Evolutionary conservation across 331 rosid genomes (phyloP).

Genomic region (Cydonia oblonga): DNA sequence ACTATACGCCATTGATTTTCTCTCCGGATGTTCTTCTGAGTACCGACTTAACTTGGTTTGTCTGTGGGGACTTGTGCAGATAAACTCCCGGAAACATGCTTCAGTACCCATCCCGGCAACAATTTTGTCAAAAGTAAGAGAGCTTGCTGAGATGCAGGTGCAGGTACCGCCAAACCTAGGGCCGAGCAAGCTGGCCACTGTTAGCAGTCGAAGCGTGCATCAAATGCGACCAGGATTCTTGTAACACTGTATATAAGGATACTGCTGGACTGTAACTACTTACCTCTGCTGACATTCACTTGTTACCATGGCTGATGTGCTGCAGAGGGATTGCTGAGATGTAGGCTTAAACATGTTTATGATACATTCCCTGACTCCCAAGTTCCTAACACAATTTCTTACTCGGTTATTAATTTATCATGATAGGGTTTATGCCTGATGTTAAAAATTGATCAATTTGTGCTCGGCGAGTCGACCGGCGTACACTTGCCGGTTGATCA

Average conservation of each 20-base stretch:
- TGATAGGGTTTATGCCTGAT: not conserved
- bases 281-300: not conserved
- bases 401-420: not conserved
- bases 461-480: not conserved
- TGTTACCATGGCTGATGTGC: not conserved
- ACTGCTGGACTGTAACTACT: constrained; percentile 9
- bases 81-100: constrained; percentile 69
- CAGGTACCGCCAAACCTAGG: constrained; percentile 53
- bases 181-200: constrained; percentile 36
- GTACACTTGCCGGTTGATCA: not conserved
- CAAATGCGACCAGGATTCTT: constrained; percentile 49
- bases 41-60: not conserved
- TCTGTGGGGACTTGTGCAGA: constrained; percentile 22
- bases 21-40: not conserved
- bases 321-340: constrained; percentile 9
- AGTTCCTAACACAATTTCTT: not conserved
- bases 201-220: constrained; percentile 17
- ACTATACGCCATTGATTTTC: not conserved
- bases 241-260: constrained; percentile 54
- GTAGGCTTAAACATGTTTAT: not conserved
- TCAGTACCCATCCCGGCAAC: constrained; percentile 65
- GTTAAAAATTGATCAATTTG: not conserved
- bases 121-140: constrained; percentile 63
- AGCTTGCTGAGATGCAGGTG: constrained; percentile 82
- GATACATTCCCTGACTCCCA: not conserved